Base-by-base conservation (phyloP, 2,329 filamentous ascomycete genomes). In the Alternaria triticimaculans region DNA sequence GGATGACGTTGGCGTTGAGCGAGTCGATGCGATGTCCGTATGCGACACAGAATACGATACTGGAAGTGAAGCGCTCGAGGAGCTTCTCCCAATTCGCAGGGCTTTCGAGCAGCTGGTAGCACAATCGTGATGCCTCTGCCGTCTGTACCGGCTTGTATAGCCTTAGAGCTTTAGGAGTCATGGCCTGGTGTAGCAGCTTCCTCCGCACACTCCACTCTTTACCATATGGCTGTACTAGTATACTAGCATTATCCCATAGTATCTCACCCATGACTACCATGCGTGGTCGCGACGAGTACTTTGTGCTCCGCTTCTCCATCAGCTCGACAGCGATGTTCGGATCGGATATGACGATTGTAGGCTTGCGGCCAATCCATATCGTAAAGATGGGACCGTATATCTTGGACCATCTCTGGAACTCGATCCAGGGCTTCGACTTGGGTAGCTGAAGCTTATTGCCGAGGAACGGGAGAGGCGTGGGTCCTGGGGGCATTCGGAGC, bases 21-120 rank as follows among this genome's bases (percentile, higher is more conserved):
- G 83, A 83, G 62, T 86, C 82, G 57, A 85, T 83, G 7, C 84
- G 81, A 60, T 84, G 83, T 0, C 85, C 84, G 66, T 86, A 87
- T 5, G 84, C 80, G 5, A 86, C 82, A 6, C 81, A 84, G 64
- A 86, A 84, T 6, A 85, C 84, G 30, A 86, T 78, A 64, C 82
- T 84, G 2, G 82, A 80, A 0, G 84, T 84, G 65, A 84, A 87
- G 0, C 83, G 78, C 67, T 85, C 82, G 23, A 86, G 78, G 18
- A 81, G 76, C 53, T 81, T 80, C 64, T 84, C 83, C 76, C 84
- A 86, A 23, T 79, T 78, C 2, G 66, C 59, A 0, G 82, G 79
- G 6, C 75, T 75, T 4, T 73, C 60, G 12, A 86, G 72, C 6
- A 87, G 72, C 7, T 83, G 79, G 60, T 68, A 76, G 55, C 81